These are phyloP conservation scores for Pythium aquatile DNA, from an alignment of 352 stramenopile genomes.

Conservation along the genomic window DNA sequence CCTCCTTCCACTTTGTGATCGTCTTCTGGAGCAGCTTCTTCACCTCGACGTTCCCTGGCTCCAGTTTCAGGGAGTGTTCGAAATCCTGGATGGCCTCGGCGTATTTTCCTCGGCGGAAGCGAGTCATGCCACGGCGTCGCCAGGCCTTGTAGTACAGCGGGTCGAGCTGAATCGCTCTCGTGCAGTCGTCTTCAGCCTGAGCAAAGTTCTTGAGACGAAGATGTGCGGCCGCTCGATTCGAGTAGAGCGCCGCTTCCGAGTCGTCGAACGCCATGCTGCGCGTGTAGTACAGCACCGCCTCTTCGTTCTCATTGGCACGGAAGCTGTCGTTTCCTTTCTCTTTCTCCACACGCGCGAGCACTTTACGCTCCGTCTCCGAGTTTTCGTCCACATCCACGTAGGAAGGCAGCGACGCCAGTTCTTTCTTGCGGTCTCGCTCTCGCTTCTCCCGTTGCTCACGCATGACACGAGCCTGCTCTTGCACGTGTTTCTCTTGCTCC, in stretches of 20 bases:
- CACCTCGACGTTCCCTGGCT: conserved; percentile 74
- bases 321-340: conserved; percentile 95
- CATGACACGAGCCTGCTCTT: conserved; percentile 37
- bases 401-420: conserved; percentile 55
- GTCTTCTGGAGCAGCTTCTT: conserved; percentile 77
- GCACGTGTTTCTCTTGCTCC: conserved; percentile 36
- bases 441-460: conserved; percentile 40
- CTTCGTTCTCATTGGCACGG: conserved; percentile 77
- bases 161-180: conserved; percentile 72
- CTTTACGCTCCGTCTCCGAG: conserved; percentile 42
- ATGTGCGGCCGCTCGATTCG: conserved; percentile 85
- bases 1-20: conserved; percentile 64
- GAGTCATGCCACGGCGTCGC: conserved; percentile 83
- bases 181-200: conserved; percentile 86
- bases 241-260: conserved; percentile 72
- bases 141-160: conserved; percentile 87
- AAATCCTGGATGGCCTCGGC: conserved; percentile 83
- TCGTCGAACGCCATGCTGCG: conserved; percentile 84
- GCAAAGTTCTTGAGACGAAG: conserved; percentile 83
- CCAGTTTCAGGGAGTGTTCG: conserved; percentile 53
- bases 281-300: conserved; percentile 87
- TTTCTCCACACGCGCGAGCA: conserved; percentile 81
- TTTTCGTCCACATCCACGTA: conserved; percentile 59
- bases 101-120: conserved; percentile 87
- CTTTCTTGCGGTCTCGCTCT: conserved; percentile 43